Evolutionary conservation across 768 basidiomycete genomes (phyloP), one percentile per base, ranked within the genome.

Genomic region (Strobilomyces dryophilus): DNA sequence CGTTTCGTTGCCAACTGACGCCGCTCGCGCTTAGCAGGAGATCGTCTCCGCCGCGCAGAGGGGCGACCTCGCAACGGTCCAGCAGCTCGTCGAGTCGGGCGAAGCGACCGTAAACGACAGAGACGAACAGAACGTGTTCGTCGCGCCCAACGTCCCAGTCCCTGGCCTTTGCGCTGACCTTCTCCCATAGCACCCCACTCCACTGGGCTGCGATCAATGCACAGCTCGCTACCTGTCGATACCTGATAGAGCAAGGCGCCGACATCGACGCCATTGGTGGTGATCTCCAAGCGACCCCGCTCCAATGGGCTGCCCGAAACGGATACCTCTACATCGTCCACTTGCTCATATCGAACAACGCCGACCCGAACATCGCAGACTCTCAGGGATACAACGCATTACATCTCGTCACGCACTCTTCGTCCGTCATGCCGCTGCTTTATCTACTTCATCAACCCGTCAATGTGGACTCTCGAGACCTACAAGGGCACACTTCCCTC

Each of bases 191-290:
- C 56, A 95, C 95, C 0, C 88, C 97, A 2, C 80, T 99, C 2
- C 97, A 99, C 66, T 99, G 97, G 97, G 95, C 97, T 8, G 87
- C 95, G 1, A 98, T 98, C 66, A 98, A 98, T 62, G 94, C 93
- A 4, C 93, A 98, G 65, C 75, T 95, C n/a, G 78, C 84, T 1
- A 85, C 89, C 24, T 97, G 93, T 70, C 81, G 87, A 32, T 89
- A 86, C 60, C 77, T 99, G 17, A 75, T 99, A 34, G 91, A 94
- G 58, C 85, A 92, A 61, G 95, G 95, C 20, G 95, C 95, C 0
- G 92, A 95, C 50, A 89, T 98, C 18, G 97, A 99, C 59, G 91
- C 92, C 4, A 74, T 89, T 9, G 97, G 97, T 18, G 97, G 97
- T 5, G 95, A 98, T 69, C 81, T 99, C 27, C 78, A 87, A 27